phyloP scores from a whole-genome alignment of 1,139 yeast genomes.

The Diutina mesorugosa region DNA sequence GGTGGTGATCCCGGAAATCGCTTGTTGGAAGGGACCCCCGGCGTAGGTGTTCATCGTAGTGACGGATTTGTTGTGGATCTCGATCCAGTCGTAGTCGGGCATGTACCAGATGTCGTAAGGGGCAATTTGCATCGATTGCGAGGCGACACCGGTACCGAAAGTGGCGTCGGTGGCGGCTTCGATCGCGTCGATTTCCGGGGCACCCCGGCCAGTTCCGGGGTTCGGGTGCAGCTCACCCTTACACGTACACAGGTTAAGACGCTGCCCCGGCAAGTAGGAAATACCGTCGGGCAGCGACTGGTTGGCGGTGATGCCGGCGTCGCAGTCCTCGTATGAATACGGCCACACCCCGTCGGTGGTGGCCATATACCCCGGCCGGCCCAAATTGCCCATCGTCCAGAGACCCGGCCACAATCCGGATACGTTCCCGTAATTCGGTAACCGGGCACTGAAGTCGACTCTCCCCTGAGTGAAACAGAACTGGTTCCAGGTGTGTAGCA shows the following conservation, averaged over 20 bases:
- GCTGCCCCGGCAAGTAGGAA: background rate
- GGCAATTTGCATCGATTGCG: slow-evolving; percentile 18
- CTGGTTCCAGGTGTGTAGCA: slow-evolving; percentile 2
- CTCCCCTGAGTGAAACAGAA: slow-evolving; percentile 1
- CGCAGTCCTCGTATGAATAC: background rate
- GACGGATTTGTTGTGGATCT: slow-evolving; percentile 11
- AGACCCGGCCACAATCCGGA: slow-evolving; percentile 2
- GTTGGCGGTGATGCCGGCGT: background rate
- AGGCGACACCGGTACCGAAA: slow-evolving; percentile 13
- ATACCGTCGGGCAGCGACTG: slow-evolving; percentile 1
- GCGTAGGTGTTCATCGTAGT: slow-evolving; percentile 18
- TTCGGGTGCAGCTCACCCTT: slow-evolving; percentile 9
- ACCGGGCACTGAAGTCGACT: background rate
- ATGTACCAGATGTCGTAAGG: slow-evolving; percentile 20
- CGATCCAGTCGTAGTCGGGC: slow-evolving; percentile 15
- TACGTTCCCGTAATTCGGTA: background rate
- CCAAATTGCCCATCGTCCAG: slow-evolving; percentile 2
- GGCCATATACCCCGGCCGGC: slow-evolving; percentile 1
- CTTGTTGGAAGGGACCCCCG: slow-evolving; percentile 21
- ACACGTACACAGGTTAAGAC: slow-evolving; percentile 18
- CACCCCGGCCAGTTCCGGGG: slow-evolving; percentile 8
- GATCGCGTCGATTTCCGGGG: slow-evolving; percentile 17
- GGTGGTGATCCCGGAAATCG: slow-evolving; percentile 15
- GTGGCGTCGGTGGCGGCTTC: slow-evolving; percentile 24
- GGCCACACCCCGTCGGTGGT: slow-evolving; percentile 3